Conservation (phyloP, 2,329 filamentous ascomycete species). For the Cordyceps javanica region DNA sequence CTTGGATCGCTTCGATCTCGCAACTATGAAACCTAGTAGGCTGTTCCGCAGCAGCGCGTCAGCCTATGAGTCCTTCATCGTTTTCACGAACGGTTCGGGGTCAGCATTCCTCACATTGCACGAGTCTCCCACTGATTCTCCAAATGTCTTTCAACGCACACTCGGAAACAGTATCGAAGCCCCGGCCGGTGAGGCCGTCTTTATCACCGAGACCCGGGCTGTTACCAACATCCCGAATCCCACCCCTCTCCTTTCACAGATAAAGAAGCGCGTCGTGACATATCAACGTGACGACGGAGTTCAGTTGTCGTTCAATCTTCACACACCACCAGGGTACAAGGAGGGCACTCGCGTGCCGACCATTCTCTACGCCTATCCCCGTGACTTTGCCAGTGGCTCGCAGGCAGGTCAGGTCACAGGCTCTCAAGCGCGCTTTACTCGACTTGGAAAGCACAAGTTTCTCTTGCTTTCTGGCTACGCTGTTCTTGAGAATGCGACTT, state of each 20-base stretch:
- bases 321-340: conserved; percentile 7
- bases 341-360: conserved; percentile 5
- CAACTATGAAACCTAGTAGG: background rate
- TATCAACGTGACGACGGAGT: conserved; percentile 8
- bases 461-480: conserved; percentile 5
- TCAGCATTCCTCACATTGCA: background rate
- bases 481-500: conserved; percentile 1
- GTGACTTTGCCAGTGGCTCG: background rate
- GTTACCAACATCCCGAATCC: conserved; percentile 9
- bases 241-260: conserved; percentile 45
- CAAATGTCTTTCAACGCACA: conserved; percentile 2
- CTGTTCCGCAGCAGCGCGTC: conserved; percentile 8
- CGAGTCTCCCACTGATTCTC: conserved; percentile 1
- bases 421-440: background rate
- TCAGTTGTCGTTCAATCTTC: conserved; percentile 1
- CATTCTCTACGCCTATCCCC: conserved; percentile 9
- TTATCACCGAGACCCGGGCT: background rate
- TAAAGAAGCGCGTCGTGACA: conserved; percentile 34
- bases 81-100: background rate
- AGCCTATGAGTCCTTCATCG: conserved; percentile 3
- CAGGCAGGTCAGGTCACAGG: conserved; percentile 5
- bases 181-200: background rate
- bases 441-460: conserved; percentile 1
- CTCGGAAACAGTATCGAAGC: background rate
- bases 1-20: conserved; percentile 1